Evolutionary conservation across 2,329 filamentous ascomycete species (phyloP), one percentile per base, ranked within the genome.

Genomic region (Karstenula rhodostoma): DNA sequence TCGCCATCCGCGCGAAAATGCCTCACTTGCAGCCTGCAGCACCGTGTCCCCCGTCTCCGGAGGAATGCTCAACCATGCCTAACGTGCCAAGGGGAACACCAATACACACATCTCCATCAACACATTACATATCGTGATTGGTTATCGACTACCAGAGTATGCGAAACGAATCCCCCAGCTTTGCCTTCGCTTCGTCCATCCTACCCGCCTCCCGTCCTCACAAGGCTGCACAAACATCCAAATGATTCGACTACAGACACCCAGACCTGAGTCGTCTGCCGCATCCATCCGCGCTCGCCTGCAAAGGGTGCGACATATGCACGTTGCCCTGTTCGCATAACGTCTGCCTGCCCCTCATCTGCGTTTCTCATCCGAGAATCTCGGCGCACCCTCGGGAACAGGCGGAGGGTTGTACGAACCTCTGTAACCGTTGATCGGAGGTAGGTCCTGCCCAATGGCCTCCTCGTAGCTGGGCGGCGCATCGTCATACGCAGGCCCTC

Each of bases 401-500:
- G 75, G 75, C 37, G 81, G 81, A 19, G 81, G 80, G 57, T 74
- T 78, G 74, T 91, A 93, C 15, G 87, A 88, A 29, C 89, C 87
- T 69, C 93, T 83, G 27, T 89, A 81, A 62, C 89, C 90, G 73
- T 92, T 86, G 58, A 93, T 87, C 1, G 92, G 91, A 37, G 87
- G 89, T 63, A 95, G 79, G 60, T 89, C 87, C 65, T 92, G 89
- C 7, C 93, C 93, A 79, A 97, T 89, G 13, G 93, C 93, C 78
- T 97, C 94, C 78, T 97, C 93, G 73, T 98, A 98, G 71, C 92
- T 97, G 8, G 94, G 94, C 19, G 94, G 94, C n/a, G 93, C 92
- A 58, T 95, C 93, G 33, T 92, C 89, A 65, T 86, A 82, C 2
- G 77, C 80, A 12, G 74, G 86, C 23, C 77, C 72, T 2, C 77